These are phyloP conservation scores for Coemansia sp. DNA, from an alignment of 192 early-diverging fungal genomes.

Conservation along the genomic window DNA sequence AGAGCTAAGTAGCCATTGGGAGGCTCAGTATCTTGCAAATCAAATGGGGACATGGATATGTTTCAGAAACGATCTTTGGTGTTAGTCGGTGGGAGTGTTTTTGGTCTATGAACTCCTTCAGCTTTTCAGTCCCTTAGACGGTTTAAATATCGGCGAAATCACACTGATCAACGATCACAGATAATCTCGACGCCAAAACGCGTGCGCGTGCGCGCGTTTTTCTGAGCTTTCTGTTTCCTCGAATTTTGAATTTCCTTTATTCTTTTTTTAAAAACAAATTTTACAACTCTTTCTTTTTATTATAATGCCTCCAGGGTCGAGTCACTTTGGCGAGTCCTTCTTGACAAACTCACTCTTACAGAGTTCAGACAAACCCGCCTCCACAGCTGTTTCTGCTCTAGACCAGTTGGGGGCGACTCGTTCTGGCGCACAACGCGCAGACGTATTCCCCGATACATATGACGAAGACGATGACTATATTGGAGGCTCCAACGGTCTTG, in stretches of 20 bases:
- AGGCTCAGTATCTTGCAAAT: no score
- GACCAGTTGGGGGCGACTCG: not conserved
- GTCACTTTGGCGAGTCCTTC: not conserved
- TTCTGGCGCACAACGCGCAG: not conserved
- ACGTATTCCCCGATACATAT: constrained; percentile 7
- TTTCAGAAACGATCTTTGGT: no score
- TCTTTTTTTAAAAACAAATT: not conserved
- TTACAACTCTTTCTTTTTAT: not conserved
- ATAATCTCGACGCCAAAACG: not conserved
- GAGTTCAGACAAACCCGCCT: not conserved
- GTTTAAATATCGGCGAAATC: not conserved
- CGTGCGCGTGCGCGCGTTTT: not conserved
- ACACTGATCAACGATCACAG: not conserved
- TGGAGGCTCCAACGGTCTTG: constrained; percentile 11
- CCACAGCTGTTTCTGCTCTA: not conserved
- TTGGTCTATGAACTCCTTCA: no score
- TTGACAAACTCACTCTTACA: constrained; percentile 1
- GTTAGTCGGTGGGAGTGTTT: no score
- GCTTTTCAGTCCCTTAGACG: no score
- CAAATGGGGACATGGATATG: no score
- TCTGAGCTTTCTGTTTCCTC: not conserved
- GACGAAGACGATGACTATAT: constrained; percentile 1
- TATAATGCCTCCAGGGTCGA: not conserved
- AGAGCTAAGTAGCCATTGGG: no score
- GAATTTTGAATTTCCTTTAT: not conserved